Percentiles rank a stretch among this genome's conserved stretches.
phyloP scores from a whole-genome alignment of 1,284 basidiomycete genomes.

The Sanghuangporus sanghuang region DNA sequence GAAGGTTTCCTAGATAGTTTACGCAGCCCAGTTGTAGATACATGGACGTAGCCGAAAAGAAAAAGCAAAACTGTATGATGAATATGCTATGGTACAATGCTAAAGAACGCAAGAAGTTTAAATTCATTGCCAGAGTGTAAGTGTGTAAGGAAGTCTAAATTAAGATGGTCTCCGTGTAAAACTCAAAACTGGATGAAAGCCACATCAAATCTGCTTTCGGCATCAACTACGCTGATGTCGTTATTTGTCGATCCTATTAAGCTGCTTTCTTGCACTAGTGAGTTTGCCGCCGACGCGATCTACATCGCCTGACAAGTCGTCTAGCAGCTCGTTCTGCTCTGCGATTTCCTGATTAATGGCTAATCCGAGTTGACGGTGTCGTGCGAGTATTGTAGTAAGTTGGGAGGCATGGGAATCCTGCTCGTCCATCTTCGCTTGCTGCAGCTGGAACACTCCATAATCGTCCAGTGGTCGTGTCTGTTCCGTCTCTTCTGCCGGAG shows the following conservation, averaged over 20 bases:
- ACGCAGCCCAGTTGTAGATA: not conserved
- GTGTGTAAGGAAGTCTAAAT: too few relatives aligned
- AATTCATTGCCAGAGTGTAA: too few relatives aligned
- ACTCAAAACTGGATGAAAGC: not conserved
- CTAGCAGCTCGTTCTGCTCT: slow-evolving; percentile 84
- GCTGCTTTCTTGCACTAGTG: slow-evolving; percentile 70
- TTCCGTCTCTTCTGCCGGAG: slow-evolving; percentile 73
- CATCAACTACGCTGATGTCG: not conserved
- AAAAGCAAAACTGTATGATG: too few relatives aligned
- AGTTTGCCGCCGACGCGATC: slow-evolving; percentile 75
- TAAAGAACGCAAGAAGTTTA: too few relatives aligned
- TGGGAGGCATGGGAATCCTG: slow-evolving; percentile 82
- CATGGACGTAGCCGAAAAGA: not conserved
- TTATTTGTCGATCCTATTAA: slow-evolving; percentile 58
- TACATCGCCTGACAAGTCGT: slow-evolving; percentile 71
- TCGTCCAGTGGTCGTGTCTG: slow-evolving; percentile 85
- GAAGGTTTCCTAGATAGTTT: not conserved
- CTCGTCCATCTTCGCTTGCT: slow-evolving; percentile 73
- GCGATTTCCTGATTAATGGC: slow-evolving; percentile 84
- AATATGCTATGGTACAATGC: too few relatives aligned
- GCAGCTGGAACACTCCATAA: slow-evolving; percentile 73
- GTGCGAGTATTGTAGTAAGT: slow-evolving; percentile 76
- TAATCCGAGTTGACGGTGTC: slow-evolving; percentile 83
- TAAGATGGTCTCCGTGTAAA: not conserved
- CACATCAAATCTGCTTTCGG: not conserved